These are phyloP conservation scores for Suillus subluteus DNA, from an alignment of 768 basidiomycete genomes.

Conservation along the genomic window DNA sequence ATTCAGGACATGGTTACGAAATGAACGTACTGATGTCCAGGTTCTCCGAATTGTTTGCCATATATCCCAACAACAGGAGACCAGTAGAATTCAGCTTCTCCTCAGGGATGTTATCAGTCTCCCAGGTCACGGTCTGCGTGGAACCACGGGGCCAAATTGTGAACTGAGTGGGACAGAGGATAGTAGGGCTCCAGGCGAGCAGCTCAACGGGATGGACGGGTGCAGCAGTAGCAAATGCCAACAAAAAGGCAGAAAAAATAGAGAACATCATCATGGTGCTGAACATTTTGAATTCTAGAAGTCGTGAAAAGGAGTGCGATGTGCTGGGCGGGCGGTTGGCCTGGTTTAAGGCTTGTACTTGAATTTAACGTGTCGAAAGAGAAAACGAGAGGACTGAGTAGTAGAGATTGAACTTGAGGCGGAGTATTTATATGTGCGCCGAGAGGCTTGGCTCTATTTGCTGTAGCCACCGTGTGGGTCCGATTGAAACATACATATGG, in stretches of 20 bases:
- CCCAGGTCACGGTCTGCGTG: slow-evolving; percentile 48
- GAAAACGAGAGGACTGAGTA: background rate
- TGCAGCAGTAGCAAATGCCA: slow-evolving; percentile 31
- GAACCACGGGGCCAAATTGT: slow-evolving; percentile 42
- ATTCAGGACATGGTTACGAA: background rate
- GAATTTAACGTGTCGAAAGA: slow-evolving; percentile 6
- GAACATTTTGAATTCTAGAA: slow-evolving; percentile 25
- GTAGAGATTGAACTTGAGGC: background rate
- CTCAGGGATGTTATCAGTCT: slow-evolving; percentile 39
- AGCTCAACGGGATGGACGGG: slow-evolving; percentile 33
- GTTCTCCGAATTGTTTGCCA: slow-evolving; percentile 44
- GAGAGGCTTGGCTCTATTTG: slow-evolving; percentile 28
- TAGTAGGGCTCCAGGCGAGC: slow-evolving; percentile 44
- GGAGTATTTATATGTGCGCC: slow-evolving; percentile 23
- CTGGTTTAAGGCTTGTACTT: background rate
- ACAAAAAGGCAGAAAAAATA: slow-evolving; percentile 36
- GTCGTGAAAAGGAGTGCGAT: slow-evolving; percentile 27
- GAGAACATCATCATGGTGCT: slow-evolving; percentile 17
- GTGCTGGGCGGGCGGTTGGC: slow-evolving; percentile 13
- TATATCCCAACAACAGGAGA: slow-evolving; percentile 48
- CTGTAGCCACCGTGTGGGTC: background rate
- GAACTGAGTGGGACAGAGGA: slow-evolving; percentile 41
- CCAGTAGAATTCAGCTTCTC: slow-evolving; percentile 41
- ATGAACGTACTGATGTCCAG: slow-evolving; percentile 48
- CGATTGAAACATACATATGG: background rate